phyloP scores from a whole-genome alignment of 164 flowering plant species.

The Tinospora cordifolia region DNA sequence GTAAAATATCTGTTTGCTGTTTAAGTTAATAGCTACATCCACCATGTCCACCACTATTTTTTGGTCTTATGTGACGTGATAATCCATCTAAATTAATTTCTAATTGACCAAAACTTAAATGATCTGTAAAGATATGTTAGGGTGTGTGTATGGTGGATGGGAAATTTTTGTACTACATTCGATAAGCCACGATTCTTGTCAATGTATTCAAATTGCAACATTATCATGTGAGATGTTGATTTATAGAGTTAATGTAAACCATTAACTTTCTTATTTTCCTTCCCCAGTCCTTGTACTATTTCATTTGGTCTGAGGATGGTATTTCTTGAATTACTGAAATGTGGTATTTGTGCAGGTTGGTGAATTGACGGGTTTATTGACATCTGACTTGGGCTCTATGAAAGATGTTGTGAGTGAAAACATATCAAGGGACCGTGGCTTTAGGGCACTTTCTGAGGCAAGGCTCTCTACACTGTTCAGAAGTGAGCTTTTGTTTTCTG shows the following conservation, averaged over 20 bases:
- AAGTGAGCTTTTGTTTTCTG: constrained; percentile 49
- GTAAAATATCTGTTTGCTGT: too few relatives aligned
- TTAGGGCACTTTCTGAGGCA: constrained; percentile 98
- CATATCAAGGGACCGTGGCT: constrained; percentile 91
- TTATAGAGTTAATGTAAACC: neutral
- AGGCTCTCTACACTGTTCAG: constrained; percentile 60
- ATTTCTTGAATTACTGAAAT: neutral
- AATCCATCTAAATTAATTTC: too few relatives aligned
- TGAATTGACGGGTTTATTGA: constrained; percentile 75
- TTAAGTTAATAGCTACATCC: too few relatives aligned
- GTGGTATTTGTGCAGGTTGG: constrained; percentile 54
- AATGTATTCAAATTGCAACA: neutral
- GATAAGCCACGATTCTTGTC: neutral
- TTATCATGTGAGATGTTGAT: neutral
- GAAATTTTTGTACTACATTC: too few relatives aligned
- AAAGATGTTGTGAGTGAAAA: constrained; percentile 82
- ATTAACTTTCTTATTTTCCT: neutral
- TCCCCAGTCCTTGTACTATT: neutral
- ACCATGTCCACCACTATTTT: too few relatives aligned
- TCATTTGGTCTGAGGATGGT: neutral
- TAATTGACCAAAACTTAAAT: too few relatives aligned
- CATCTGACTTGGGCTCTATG: constrained; percentile 88
- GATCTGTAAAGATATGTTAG: too few relatives aligned
- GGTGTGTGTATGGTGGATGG: too few relatives aligned
- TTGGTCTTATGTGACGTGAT: too few relatives aligned